Conservation (phyloP, 108 stramenopile species). For the Pseudonitzschia pungens region DNA sequence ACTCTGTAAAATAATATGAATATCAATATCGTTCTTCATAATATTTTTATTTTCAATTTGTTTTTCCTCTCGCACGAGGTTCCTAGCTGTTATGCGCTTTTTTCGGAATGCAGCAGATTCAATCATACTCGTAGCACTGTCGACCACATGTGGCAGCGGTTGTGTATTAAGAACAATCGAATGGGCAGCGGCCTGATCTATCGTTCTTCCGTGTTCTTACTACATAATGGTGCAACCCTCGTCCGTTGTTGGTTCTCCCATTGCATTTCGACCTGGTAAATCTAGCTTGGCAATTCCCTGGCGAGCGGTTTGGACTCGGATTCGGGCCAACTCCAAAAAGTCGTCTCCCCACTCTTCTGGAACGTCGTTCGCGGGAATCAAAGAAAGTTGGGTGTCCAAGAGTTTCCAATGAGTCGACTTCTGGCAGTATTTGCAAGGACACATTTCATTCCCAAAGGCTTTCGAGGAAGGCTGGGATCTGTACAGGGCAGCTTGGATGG, state of each 20-base stretch:
- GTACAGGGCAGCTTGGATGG: slow-evolving; percentile 14
- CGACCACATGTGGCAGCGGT: too few species aligned
- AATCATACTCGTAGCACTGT: too few species aligned
- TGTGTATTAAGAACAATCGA: too few species aligned
- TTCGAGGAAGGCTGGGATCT: slow-evolving; percentile 4
- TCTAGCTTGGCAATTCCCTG: slow-evolving; percentile 19
- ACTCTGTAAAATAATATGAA: too few species aligned
- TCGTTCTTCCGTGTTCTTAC: neutral
- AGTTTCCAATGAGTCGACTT: slow-evolving; percentile 20
- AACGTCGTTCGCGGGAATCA: slow-evolving; percentile 15
- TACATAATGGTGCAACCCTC: slow-evolving; percentile 12
- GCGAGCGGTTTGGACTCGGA: slow-evolving; percentile 11
- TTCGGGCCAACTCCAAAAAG: slow-evolving; percentile 15
- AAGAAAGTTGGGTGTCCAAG: neutral
- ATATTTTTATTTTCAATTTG: too few species aligned
- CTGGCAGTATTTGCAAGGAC: slow-evolving; percentile 10
- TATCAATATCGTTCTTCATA: too few species aligned
- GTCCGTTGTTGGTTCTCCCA: neutral
- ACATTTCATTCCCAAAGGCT: slow-evolving; percentile 10
- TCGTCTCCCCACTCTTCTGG: slow-evolving; percentile 18
- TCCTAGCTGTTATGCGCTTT: too few species aligned
- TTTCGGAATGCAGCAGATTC: too few species aligned
- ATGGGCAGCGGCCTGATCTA: too few species aligned
- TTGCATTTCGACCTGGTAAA: slow-evolving; percentile 10
- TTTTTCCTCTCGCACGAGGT: too few species aligned